A percentile compares a stretch with the other conserved stretches of the same genome.
phyloP scores from a whole-genome alignment of 495 filamentous ascomycete species.

The Annulohypoxylon maeteangense region DNA sequence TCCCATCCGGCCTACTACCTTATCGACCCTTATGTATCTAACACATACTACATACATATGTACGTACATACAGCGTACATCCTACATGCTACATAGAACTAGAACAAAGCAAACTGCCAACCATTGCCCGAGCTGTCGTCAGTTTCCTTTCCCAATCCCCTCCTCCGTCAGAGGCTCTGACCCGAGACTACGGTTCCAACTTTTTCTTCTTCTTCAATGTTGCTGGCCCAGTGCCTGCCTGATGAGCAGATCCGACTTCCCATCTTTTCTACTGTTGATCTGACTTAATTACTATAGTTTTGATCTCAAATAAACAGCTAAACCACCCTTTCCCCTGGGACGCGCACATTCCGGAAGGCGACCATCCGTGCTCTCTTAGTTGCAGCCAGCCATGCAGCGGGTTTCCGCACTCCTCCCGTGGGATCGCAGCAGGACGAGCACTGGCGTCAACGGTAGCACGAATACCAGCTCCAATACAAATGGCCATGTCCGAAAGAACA shows the following conservation, averaged over 20 bases:
- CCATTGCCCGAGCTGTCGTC: constrained; percentile 37
- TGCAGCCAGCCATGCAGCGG: constrained; percentile 57
- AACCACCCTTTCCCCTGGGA: constrained; percentile 25
- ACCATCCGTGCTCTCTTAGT: constrained; percentile 37
- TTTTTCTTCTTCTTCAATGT: constrained; percentile 27
- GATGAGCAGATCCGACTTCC: constrained; percentile 20
- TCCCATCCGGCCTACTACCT: constrained; percentile 16
- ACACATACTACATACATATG: constrained; percentile 1
- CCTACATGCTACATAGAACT: neutral
- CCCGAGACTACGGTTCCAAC: constrained; percentile 30
- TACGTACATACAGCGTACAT: too few species aligned
- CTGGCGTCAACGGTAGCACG: constrained; percentile 23
- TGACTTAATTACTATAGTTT: constrained; percentile 15
- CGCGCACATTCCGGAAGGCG: constrained; percentile 27
- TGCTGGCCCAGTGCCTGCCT: constrained; percentile 31
- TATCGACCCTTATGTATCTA: constrained; percentile 32
- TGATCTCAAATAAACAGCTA: constrained; percentile 25
- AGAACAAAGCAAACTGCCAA: constrained; percentile 15
- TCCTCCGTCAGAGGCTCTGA: constrained; percentile 17
- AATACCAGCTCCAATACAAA: constrained; percentile 6
- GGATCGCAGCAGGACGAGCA: constrained; percentile 56
- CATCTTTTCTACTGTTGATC: constrained; percentile 11
- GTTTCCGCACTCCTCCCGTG: constrained; percentile 63
- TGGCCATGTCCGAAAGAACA: constrained; percentile 33
- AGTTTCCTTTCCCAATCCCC: constrained; percentile 32